Evolutionary conservation across 768 basidiomycete genomes (phyloP).

Genomic region (Phylloporus rhodoxanthus): DNA sequence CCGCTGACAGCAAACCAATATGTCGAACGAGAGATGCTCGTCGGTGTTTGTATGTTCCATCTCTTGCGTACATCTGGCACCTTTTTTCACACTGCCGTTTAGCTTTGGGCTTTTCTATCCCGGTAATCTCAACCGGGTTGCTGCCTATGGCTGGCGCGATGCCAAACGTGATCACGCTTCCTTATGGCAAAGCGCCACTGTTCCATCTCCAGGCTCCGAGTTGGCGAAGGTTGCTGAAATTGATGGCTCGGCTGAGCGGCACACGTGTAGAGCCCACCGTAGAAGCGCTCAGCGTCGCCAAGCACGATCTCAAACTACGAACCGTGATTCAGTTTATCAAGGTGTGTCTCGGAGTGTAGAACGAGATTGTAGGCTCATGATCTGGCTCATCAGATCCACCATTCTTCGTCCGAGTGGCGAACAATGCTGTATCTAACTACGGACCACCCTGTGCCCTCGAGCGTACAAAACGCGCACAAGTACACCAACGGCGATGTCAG

Average conservation of each 20-base stretch:
- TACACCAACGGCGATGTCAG: slow-evolving; percentile 57
- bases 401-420: slow-evolving; percentile 58
- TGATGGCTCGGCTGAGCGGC: slow-evolving; percentile 68
- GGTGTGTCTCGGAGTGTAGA: slow-evolving; percentile 35
- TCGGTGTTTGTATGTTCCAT: slow-evolving; percentile 56
- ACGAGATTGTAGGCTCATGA: neutral
- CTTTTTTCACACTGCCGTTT: slow-evolving; percentile 10
- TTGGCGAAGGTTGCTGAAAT: slow-evolving; percentile 68
- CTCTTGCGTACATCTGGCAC: neutral
- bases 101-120: slow-evolving; percentile 67
- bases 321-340: slow-evolving; percentile 77
- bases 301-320: slow-evolving; percentile 55
- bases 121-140: slow-evolving; percentile 45
- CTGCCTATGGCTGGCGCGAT: slow-evolving; percentile 47
- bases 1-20: slow-evolving; percentile 36
- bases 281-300: slow-evolving; percentile 55
- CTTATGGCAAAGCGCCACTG: slow-evolving; percentile 60
- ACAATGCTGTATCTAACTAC: slow-evolving; percentile 73
- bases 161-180: slow-evolving; percentile 70
- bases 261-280: slow-evolving; percentile 67
- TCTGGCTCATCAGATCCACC: slow-evolving; percentile 40
- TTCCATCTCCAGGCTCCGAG: slow-evolving; percentile 68
- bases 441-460: slow-evolving; percentile 56
- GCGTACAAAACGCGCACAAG: slow-evolving; percentile 39
- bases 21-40: slow-evolving; percentile 51